Percentiles rank a stretch among this genome's conserved stretches.
phyloP scores from a whole-genome alignment of 306 rosid genomes.

The Sindora glabra region DNA sequence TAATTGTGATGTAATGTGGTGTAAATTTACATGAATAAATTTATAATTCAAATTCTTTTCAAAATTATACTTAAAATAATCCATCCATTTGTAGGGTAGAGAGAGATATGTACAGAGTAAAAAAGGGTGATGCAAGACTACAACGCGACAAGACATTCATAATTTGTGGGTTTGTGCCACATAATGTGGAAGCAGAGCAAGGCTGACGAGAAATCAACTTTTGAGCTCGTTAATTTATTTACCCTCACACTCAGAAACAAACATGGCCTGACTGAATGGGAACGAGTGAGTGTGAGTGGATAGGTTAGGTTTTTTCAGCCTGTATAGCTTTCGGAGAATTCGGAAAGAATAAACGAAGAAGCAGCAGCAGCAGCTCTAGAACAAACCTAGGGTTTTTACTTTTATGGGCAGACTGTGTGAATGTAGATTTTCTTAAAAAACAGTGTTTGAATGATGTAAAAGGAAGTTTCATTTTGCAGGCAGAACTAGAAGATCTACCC shows the following conservation, averaged over 20 bases:
- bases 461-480: too few species aligned
- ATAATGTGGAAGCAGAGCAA: constrained; percentile 28
- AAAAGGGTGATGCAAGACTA: neutral
- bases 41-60: too few species aligned
- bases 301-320: constrained; percentile 14
- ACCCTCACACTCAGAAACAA: neutral
- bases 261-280: neutral
- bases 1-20: neutral
- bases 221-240: constrained; percentile 18
- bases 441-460: too few species aligned
- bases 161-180: constrained; percentile 43
- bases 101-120: neutral
- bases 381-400: too few species aligned
- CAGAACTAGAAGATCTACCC: too few species aligned
- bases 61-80: too few species aligned
- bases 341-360: too few species aligned
- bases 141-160: constrained; percentile 26
- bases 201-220: constrained; percentile 23
- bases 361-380: too few species aligned
- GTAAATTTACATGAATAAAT: too few species aligned
- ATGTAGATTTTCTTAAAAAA: too few species aligned
- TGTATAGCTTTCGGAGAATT: too few species aligned
- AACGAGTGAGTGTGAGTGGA: neutral
- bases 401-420: too few species aligned
- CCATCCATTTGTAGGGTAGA: neutral